These are phyloP conservation scores for Trichoderma oligosporum DNA, from an alignment of 2,329 filamentous ascomycete genomes.

Conservation along the genomic window DNA sequence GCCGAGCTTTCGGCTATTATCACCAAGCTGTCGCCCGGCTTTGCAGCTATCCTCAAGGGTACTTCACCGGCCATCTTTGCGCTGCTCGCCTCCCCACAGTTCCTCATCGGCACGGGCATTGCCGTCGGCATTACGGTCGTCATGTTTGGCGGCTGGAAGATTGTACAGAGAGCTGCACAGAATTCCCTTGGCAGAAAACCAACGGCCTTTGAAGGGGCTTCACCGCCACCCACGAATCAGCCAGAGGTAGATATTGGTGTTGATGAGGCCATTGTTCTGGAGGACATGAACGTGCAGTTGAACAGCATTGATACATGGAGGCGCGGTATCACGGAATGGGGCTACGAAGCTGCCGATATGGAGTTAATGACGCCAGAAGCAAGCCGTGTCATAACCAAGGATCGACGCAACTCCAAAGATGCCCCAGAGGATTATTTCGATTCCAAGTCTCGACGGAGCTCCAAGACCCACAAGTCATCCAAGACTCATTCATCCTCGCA, in stretches of 20 bases:
- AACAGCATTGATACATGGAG: constrained; percentile 58
- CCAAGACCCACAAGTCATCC: constrained; percentile 31
- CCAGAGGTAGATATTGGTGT: constrained; percentile 34
- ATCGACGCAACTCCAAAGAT: background rate
- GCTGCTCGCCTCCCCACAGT: constrained; percentile 84
- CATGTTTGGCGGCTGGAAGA: constrained; percentile 94
- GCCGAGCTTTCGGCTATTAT: constrained; percentile 84
- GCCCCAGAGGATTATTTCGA: constrained; percentile 43
- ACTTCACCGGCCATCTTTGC: constrained; percentile 83
- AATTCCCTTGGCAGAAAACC: constrained; percentile 28
- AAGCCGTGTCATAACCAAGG: constrained; percentile 38
- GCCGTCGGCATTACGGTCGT: constrained; percentile 92
- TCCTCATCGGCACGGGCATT: constrained; percentile 86
- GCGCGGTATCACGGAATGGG: constrained; percentile 46
- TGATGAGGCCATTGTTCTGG: constrained; percentile 55
- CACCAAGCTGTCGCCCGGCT: constrained; percentile 78
- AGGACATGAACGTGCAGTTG: constrained; percentile 55
- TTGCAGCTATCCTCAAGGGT: constrained; percentile 70
- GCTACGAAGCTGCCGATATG: constrained; percentile 47
- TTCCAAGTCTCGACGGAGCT: constrained; percentile 35
- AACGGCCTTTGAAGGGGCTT: constrained; percentile 30
- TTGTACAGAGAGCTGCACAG: constrained; percentile 77
- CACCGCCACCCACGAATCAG: constrained; percentile 25
- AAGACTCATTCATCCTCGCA: constrained; percentile 28
- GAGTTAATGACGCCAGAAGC: constrained; percentile 58